Conservation (phyloP, 257 asterid genomes). For the Petrea volubilis region DNA sequence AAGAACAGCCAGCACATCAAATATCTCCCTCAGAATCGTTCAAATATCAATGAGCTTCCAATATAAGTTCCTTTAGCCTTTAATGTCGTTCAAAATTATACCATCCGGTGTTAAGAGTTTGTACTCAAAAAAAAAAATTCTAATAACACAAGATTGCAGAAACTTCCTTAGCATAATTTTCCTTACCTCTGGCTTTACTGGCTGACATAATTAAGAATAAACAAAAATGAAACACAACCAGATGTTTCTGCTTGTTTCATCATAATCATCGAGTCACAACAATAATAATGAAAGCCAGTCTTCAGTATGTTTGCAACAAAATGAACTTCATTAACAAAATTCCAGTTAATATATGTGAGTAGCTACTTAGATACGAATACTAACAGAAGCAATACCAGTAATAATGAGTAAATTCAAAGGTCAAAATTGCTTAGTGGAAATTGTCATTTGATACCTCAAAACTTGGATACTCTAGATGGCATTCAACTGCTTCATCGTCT, state of each 20-base stretch:
- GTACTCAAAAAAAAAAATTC: not conserved
- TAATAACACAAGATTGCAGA: not conserved
- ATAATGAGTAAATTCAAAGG: slow-evolving; percentile 1
- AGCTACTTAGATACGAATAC: not conserved
- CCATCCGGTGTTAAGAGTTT: not conserved
- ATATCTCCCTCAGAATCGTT: too few relatives aligned
- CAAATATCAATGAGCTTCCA: too few relatives aligned
- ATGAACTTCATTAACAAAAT: not conserved
- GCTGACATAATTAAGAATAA: slow-evolving; percentile 9
- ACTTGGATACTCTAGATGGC: slow-evolving; percentile 68
- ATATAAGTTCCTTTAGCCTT: not conserved
- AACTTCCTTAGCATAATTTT: slow-evolving; percentile 1
- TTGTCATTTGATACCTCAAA: slow-evolving; percentile 63
- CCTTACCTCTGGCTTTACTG: not conserved
- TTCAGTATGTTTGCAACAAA: not conserved
- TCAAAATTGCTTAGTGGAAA: not conserved
- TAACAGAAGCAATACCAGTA: slow-evolving; percentile 6
- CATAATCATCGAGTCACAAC: not conserved
- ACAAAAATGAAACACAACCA: not conserved
- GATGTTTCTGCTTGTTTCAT: not conserved
- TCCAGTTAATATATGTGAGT: not conserved
- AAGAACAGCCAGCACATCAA: too few relatives aligned
- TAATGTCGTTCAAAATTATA: not conserved
- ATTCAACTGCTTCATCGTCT: slow-evolving; percentile 59
- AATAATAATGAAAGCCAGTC: not conserved